Conservation (phyloP, 495 filamentous ascomycete species). For the Chaetomium cochliodes region DNA sequence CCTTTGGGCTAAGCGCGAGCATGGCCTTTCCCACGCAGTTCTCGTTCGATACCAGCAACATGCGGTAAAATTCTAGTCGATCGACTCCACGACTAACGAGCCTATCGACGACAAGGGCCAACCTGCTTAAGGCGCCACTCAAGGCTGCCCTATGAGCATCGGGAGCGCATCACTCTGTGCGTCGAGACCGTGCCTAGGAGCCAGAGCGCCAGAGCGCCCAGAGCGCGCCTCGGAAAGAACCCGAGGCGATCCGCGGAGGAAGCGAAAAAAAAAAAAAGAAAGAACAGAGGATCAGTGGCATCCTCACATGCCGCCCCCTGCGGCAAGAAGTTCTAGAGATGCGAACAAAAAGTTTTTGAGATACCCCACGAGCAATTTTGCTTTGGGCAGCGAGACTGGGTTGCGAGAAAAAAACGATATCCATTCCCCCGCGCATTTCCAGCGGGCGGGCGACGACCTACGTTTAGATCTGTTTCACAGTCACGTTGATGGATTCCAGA, state of each 20-base stretch:
- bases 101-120: not conserved
- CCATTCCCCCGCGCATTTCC: not conserved
- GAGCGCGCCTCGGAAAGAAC: too few species aligned
- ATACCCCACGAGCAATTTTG: conserved; percentile 25
- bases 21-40: conserved; percentile 94
- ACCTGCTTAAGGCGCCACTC: not conserved
- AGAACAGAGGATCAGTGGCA: not conserved
- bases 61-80: conserved; percentile 39
- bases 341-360: conserved; percentile 19
- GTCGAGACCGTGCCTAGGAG: not conserved
- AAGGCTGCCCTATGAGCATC: not conserved
- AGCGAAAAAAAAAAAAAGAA: not conserved
- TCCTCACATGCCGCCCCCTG: not conserved
- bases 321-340: conserved; percentile 7
- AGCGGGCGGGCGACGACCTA: not conserved
- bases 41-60: conserved; percentile 69
- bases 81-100: not conserved
- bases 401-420: conserved; percentile 15
- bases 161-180: not conserved
- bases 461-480: not conserved
- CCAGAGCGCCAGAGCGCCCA: not conserved
- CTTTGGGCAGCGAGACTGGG: conserved; percentile 16
- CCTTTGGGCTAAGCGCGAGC: conserved; percentile 84
- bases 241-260: not conserved
- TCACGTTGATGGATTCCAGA: not conserved